Conservation (phyloP, 805 yeast species). For the Ogataea neopini region DNA sequence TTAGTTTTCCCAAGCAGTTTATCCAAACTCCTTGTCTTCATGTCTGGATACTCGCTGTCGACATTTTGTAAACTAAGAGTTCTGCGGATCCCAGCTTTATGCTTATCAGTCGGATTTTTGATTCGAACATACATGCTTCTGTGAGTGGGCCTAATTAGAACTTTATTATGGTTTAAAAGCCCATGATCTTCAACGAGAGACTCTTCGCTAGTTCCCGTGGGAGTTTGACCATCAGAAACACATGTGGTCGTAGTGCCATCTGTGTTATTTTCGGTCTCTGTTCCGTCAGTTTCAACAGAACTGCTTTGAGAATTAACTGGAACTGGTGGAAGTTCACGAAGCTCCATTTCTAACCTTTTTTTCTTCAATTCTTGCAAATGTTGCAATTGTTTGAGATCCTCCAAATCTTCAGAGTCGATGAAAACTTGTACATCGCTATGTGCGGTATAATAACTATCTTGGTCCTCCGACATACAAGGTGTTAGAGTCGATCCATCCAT, state of each 20-base stretch:
- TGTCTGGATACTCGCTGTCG: constrained; percentile 2
- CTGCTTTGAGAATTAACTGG: background rate
- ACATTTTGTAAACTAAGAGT: constrained; percentile 7
- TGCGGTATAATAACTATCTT: constrained; percentile 14
- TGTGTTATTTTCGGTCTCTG: background rate
- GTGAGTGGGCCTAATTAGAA: constrained; percentile 7
- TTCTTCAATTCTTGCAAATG: constrained; percentile 3
- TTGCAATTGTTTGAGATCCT: constrained; percentile 6
- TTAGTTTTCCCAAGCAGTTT: background rate
- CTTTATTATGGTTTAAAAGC: constrained; percentile 10
- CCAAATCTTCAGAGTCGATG: constrained; percentile 5
- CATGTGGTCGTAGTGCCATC: background rate
- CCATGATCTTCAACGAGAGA: constrained; percentile 13
- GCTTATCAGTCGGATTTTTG: constrained; percentile 1
- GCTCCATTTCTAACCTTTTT: constrained; percentile 1
- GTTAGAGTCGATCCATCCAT: background rate
- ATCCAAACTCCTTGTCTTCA: background rate
- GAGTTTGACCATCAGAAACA: background rate
- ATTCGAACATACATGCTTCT: constrained; percentile 6
- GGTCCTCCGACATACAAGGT: constrained; percentile 2
- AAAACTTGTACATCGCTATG: background rate
- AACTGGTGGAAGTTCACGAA: constrained; percentile 2
- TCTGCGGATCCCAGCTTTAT: background rate
- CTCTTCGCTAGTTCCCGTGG: constrained; percentile 5
- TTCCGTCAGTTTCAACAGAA: background rate